These are phyloP conservation scores for Fusarium austroafricanum DNA, from an alignment of 2,329 filamentous ascomycete species.

Conservation along the genomic window DNA sequence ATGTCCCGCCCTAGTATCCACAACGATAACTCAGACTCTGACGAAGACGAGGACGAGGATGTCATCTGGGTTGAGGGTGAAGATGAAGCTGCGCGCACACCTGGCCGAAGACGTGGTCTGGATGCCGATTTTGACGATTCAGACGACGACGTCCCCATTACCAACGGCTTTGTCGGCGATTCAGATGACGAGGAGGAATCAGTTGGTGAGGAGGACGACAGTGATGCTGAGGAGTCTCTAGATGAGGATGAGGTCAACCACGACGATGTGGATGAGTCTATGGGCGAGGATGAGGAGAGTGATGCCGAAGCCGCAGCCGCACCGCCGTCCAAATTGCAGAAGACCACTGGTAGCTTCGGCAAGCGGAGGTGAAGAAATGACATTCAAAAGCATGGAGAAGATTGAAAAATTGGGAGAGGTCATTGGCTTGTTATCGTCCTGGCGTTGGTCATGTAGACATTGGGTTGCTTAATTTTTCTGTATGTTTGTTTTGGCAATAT, in stretches of 20 bases:
- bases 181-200: constrained; percentile 70
- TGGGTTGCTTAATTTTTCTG: constrained; percentile 40
- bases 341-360: constrained; percentile 35
- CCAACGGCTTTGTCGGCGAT: constrained; percentile 67
- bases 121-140: constrained; percentile 57
- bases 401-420: constrained; percentile 10
- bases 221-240: constrained; percentile 60
- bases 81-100: constrained; percentile 73
- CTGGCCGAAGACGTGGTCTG: constrained; percentile 50
- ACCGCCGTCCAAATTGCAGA: constrained; percentile 58
- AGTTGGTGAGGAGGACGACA: constrained; percentile 54
- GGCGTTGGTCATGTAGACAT: constrained; percentile 48
- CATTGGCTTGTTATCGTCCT: constrained; percentile 37
- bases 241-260: constrained; percentile 71
- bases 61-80: constrained; percentile 91
- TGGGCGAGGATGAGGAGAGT: constrained; percentile 67
- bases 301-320: constrained; percentile 58
- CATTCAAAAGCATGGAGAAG: constrained; percentile 26
- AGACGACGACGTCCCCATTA: constrained; percentile 65
- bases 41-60: constrained; percentile 69
- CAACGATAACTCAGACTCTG: constrained; percentile 62
- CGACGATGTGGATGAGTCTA: constrained; percentile 66
- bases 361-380: constrained; percentile 40
- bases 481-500: constrained; percentile 45
- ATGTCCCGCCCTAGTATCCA: constrained; percentile 65